These are phyloP conservation scores for Amanita subjunquillea DNA, from an alignment of 768 basidiomycete species.

Conservation along the genomic window DNA sequence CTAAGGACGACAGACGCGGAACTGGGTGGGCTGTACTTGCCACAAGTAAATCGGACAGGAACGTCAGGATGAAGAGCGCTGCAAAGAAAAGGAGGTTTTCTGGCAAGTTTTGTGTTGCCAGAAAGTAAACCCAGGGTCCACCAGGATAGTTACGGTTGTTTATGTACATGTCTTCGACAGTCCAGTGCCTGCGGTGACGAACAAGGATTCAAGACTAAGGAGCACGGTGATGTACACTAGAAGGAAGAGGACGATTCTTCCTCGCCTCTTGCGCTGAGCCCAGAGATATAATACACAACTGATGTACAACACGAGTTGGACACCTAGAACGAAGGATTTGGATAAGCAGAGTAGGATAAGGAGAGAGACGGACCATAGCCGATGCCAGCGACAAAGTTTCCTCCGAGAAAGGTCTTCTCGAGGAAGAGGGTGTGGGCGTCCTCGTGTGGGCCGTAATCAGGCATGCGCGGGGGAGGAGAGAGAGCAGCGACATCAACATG, in stretches of 20 bases:
- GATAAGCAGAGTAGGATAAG: not conserved
- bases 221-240: constrained; percentile 30
- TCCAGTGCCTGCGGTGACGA: constrained; percentile 29
- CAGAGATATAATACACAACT: not conserved
- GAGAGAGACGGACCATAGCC: constrained; percentile 24
- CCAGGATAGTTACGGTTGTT: constrained; percentile 30
- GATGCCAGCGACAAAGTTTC: constrained; percentile 27
- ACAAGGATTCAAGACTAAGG: constrained; percentile 27
- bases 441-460: constrained; percentile 21
- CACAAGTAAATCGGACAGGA: constrained; percentile 32
- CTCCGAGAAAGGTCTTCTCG: constrained; percentile 31
- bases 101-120: constrained; percentile 26
- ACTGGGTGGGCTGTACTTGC: constrained; percentile 29
- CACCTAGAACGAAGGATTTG: constrained; percentile 14
- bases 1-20: constrained; percentile 24
- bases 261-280: constrained; percentile 14
- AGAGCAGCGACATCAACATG: not conserved
- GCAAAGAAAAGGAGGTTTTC: constrained; percentile 28
- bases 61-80: constrained; percentile 32
- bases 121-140: constrained; percentile 36
- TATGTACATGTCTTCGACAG: constrained; percentile 30
- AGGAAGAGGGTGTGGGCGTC: constrained; percentile 20
- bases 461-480: not conserved
- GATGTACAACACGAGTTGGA: constrained; percentile 22
- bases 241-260: constrained; percentile 1